These are phyloP conservation scores for Saccharomycopsis sp. DNA, from an alignment of 805 yeast genomes.

Conservation along the genomic window DNA sequence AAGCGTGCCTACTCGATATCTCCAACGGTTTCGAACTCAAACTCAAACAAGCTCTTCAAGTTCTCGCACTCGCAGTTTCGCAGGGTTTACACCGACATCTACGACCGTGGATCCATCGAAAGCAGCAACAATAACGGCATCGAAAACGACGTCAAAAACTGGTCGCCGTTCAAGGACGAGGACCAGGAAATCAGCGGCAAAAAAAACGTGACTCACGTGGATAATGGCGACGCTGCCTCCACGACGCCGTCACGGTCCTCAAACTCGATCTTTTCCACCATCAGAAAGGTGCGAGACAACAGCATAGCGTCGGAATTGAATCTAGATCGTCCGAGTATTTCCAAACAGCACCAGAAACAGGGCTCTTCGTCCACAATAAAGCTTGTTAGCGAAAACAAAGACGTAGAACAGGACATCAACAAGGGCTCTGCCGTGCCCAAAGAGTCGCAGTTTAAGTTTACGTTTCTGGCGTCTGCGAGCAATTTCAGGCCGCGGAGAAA, in stretches of 20 bases:
- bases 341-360: constrained; percentile 3
- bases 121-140: not conserved
- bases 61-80: constrained; percentile 14
- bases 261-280: constrained; percentile 16
- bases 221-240: not conserved
- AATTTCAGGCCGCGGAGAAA: not conserved
- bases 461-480: constrained; percentile 2
- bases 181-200: not conserved
- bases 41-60: constrained; percentile 12
- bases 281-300: constrained; percentile 8
- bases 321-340: not conserved
- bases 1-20: constrained; percentile 14
- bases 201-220: not conserved
- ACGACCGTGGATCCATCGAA: not conserved
- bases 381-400: constrained; percentile 4
- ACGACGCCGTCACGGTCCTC: constrained; percentile 10
- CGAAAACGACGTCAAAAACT: constrained; percentile 14
- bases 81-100: constrained; percentile 7
- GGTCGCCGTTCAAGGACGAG: constrained; percentile 20
- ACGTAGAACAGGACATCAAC: too few species aligned
- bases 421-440: not conserved
- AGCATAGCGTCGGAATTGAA: not conserved
- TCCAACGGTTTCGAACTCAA: constrained; percentile 6
- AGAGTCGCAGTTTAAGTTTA: constrained; percentile 17
- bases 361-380: constrained; percentile 12